phyloP scores from a whole-genome alignment of 2,329 filamentous ascomycete genomes.

The Ascochyta lentis region DNA sequence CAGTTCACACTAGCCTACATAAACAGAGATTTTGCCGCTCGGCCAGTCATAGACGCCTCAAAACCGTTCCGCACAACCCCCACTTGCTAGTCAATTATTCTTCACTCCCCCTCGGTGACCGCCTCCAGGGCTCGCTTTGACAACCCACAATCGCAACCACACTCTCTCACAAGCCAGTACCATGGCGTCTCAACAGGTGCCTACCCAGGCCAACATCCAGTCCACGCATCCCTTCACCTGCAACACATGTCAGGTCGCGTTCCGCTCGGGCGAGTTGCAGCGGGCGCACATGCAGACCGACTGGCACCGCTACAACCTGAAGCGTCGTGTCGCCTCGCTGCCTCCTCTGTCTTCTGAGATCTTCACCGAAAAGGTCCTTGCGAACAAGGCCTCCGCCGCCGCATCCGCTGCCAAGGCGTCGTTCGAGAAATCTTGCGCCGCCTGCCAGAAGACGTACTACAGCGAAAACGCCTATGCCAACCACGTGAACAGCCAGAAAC shows the following conservation, averaged over 20 bases:
- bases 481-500: constrained; percentile 89
- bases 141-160: constrained; percentile 6
- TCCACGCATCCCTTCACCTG: constrained; percentile 86
- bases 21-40: constrained; percentile 28
- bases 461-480: constrained; percentile 96
- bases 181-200: constrained; percentile 44
- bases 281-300: constrained; percentile 97
- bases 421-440: constrained; percentile 81
- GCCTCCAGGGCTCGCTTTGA: constrained; percentile 13
- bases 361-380: constrained; percentile 94
- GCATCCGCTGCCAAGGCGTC: constrained; percentile 87
- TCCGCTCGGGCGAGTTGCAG: constrained; percentile 91
- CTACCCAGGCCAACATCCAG: constrained; percentile 46
- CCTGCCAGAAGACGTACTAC: constrained; percentile 91
- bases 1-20: constrained; percentile 7
- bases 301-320: constrained; percentile 98
- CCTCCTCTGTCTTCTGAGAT: constrained; percentile 90
- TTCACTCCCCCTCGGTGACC: constrained; percentile 11
- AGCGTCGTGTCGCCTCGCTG: constrained; percentile 87
- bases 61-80: constrained; percentile 34
- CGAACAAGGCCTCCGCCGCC: constrained; percentile 82
- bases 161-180: constrained; percentile 18
- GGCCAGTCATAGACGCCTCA: constrained; percentile 31
- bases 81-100: constrained; percentile 33
- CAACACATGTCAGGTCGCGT: constrained; percentile 97